Percentiles rank a stretch among this genome's conserved stretches.
phyloP scores from a whole-genome alignment of 2,329 filamentous ascomycete genomes.

The Lecanoromycetidae sp. region DNA sequence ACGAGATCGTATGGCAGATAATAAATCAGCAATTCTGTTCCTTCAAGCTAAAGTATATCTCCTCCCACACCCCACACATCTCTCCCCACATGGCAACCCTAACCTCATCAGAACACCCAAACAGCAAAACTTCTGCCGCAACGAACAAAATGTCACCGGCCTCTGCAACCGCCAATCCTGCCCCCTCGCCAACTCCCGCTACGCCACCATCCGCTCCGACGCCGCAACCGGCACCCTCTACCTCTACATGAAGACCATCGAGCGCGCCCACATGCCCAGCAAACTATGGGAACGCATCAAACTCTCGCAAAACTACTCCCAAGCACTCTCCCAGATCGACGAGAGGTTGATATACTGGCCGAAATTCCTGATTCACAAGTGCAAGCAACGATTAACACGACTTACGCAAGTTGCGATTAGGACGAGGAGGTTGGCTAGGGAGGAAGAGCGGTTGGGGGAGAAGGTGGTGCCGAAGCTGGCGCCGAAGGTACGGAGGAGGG shows the following conservation, averaged over 20 bases:
- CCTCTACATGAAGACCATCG: conserved; percentile 80
- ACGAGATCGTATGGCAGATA: conserved; percentile 95
- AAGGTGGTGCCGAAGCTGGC: conserved; percentile 77
- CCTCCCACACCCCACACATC: not conserved
- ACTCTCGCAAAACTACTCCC: too few species aligned
- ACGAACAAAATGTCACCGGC: conserved; percentile 78
- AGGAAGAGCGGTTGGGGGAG: conserved; percentile 83
- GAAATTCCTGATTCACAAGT: conserved; percentile 85
- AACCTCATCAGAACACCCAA: conserved; percentile 56
- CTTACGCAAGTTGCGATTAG: conserved; percentile 82
- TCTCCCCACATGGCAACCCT: not conserved
- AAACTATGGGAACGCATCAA: too few species aligned
- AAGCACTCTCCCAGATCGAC: conserved; percentile 79
- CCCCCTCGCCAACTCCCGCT: conserved; percentile 79
- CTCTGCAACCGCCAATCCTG: conserved; percentile 81
- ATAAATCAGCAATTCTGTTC: conserved; percentile 93
- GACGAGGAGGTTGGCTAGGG: conserved; percentile 64
- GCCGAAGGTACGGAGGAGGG: conserved; percentile 71
- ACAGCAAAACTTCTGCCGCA: conserved; percentile 85
- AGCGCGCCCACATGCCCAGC: not conserved
- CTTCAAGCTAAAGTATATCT: conserved; percentile 70
- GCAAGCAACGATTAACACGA: conserved; percentile 88
- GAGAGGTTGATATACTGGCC: conserved; percentile 83
- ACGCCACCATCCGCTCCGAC: conserved; percentile 80
- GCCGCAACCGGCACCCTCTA: conserved; percentile 72